Base-by-base conservation (phyloP, 805 yeast species). In the Grigorovia jiainica region DNA sequence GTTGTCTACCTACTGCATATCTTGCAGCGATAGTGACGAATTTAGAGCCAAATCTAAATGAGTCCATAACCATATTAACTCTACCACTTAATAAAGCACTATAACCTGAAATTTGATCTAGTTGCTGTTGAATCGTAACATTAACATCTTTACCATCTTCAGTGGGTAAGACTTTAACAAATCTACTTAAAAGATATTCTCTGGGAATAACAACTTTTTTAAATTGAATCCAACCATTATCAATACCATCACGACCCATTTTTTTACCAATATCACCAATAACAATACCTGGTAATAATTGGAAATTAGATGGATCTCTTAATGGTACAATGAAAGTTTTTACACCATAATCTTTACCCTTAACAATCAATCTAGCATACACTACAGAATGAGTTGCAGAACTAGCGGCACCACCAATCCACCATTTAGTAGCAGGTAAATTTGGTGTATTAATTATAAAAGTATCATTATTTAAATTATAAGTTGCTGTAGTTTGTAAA, bases 321-420 rank as follows among this genome's bases (percentile, higher is more conserved):
- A 89, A 68, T 24, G 95, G 97, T 15, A 89, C 96, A 24, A 89
- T 83, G 66, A 89, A 89, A 9, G 89, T 83, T 65, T 85, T 86
- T 43, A 89, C 95, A 37, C 97, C 97, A 60, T 87, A 79, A 63
- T 89, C 97, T 61, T 82, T 76, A 27, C 84, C 90, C 36, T 80
- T 69, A 24, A 86, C 87, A 40, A 84, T 75, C 47, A 89, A 70
- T 46, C 97, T 72, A 4, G 96, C 96, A 61, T 79, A 89, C 20
- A 78, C 82, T n/a, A 80, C 77, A 19, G 86, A 70, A 65, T 89
- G 96, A 23, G 89, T 86, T 5, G 96, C 86, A 17, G 95, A 80
- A 63, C 86, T 94, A 9, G 96, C 96, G 34, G 96, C 96, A 53
- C 97, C 97, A 38, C 97, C 97, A 55, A 89, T 89, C 97, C 97